phyloP scores from a whole-genome alignment of 257 asterid species.

The Plectranthus barbatus region DNA sequence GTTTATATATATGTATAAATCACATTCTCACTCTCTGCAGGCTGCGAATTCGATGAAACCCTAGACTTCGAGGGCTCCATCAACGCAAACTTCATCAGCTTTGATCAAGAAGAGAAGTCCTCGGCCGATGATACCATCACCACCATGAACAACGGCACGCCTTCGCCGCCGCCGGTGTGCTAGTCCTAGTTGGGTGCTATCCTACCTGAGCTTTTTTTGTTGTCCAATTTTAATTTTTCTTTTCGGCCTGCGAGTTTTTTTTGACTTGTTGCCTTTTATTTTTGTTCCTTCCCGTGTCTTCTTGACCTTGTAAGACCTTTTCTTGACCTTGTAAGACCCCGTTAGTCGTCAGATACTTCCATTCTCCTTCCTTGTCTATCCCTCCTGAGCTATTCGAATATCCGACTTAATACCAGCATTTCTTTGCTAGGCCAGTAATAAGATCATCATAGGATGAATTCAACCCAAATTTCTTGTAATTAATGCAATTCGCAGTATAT shows the following conservation, averaged over 20 bases:
- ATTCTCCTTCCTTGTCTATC: constrained; percentile 99
- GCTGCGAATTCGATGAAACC: constrained; percentile 6
- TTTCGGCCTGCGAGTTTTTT: constrained; percentile 12
- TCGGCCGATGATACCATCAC: not conserved
- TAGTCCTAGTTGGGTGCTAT: constrained; percentile 51
- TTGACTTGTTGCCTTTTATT: constrained; percentile 56
- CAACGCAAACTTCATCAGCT: not conserved
- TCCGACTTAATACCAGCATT: not conserved
- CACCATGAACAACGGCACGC: not conserved
- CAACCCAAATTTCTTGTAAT: not conserved
- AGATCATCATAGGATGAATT: not conserved
- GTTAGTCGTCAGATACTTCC: not conserved
- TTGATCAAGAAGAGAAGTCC: constrained; percentile 21
- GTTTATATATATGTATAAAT: too few relatives aligned
- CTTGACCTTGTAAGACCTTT: constrained; percentile 99
- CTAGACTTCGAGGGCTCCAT: too few relatives aligned
- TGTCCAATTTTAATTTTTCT: not conserved
- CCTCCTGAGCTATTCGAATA: constrained; percentile 79
- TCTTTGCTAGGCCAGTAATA: not conserved
- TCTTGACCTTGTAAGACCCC: constrained; percentile 96
- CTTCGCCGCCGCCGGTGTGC: not conserved
- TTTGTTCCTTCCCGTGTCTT: constrained; percentile 16
- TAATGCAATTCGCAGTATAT: not conserved
- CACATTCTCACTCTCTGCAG: constrained; percentile 22
- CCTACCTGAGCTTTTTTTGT: constrained; percentile 80